Base-by-base conservation (phyloP, 1,284 basidiomycete species). In the Pulchroboletus neoregius region DNA sequence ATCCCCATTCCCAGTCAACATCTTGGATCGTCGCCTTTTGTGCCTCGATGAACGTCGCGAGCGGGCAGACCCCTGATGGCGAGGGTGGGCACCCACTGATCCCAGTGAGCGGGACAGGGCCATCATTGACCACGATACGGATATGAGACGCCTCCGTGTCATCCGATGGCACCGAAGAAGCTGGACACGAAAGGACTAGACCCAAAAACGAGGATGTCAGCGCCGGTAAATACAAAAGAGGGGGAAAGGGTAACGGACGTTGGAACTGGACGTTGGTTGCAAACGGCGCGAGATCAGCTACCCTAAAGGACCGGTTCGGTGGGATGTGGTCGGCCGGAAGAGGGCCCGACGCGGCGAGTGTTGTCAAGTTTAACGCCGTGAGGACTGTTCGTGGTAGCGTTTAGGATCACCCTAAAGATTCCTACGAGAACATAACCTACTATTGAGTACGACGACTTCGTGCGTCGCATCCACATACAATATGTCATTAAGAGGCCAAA, bases 381-480 rank as follows among this genome's bases (percentile, higher is more conserved):
- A 78, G 60, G 13, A 80, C 78, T 79, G 38, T 18, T 34, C 13
- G 3, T 6, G 10, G 16, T 30, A 30, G 2, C 4, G 3, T 15
- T 43, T 12, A 13, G 27, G 35, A 18, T 45, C 9, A 45, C 1
- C 8, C 5, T 20, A 9, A 31, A 23, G 9, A n/a, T 8, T 39
- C 7, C 20, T 15, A 37, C 5, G 12, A 32, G 16, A 20, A 35
- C 16, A 36, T 20, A 26, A 63, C 73, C n/a, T 50, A 86, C 86
- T 77, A 56, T 91, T 86, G 16, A 90, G 68, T 2, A 93, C 80
- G 39, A 91, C 87, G 26, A 91, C 87, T 58, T 91, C 89, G 50
- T 91, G 87, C 0, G 88, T 91, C 0, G 89, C 87, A 62, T 92
- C 90, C 4, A 90, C 91, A 55, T 93, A 94, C 31, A 94, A 70